A percentile compares a stretch with the other conserved stretches of the same genome.
Conservation (phyloP, 1,284 basidiomycete genomes). For the Taiwanofungus camphoratus region DNA sequence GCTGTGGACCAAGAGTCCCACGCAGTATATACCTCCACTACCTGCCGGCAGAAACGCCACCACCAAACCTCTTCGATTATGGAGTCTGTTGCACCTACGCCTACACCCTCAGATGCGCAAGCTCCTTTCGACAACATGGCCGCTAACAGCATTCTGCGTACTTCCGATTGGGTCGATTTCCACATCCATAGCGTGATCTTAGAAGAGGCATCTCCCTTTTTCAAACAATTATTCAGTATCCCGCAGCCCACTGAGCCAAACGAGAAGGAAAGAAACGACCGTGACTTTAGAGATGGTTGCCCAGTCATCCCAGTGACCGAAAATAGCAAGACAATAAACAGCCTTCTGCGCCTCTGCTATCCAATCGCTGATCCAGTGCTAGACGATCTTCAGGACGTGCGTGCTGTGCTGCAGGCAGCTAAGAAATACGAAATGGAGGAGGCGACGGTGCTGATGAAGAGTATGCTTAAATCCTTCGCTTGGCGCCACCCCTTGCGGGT, state of each 20-base stretch:
- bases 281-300: neutral
- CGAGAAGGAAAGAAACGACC: neutral
- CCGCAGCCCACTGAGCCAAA: slow-evolving; percentile 5
- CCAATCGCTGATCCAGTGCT: slow-evolving; percentile 21
- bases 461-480: slow-evolving; percentile 3
- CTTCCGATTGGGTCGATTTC: slow-evolving; percentile 5
- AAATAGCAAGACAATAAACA: slow-evolving; percentile 25
- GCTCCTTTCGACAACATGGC: slow-evolving; percentile 3
- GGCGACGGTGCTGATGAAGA: slow-evolving; percentile 3
- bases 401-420: slow-evolving; percentile 11
- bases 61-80: too few relatives aligned
- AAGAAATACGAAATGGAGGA: slow-evolving; percentile 18
- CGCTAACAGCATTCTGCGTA: slow-evolving; percentile 5
- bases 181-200: slow-evolving; percentile 5
- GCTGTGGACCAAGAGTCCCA: too few relatives aligned
- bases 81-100: too few relatives aligned
- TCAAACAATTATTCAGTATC: slow-evolving; percentile 5
- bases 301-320: slow-evolving; percentile 29
- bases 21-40: too few relatives aligned
- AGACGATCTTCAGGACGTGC: slow-evolving; percentile 7
- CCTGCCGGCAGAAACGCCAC: too few relatives aligned
- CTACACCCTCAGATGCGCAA: too few relatives aligned
- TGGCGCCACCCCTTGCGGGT: slow-evolving; percentile 3
- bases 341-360: slow-evolving; percentile 35
- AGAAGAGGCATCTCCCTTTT: slow-evolving; percentile 1